phyloP scores from a whole-genome alignment of 176 grass and related monocot genomes.

The Elaeis guineensis region DNA sequence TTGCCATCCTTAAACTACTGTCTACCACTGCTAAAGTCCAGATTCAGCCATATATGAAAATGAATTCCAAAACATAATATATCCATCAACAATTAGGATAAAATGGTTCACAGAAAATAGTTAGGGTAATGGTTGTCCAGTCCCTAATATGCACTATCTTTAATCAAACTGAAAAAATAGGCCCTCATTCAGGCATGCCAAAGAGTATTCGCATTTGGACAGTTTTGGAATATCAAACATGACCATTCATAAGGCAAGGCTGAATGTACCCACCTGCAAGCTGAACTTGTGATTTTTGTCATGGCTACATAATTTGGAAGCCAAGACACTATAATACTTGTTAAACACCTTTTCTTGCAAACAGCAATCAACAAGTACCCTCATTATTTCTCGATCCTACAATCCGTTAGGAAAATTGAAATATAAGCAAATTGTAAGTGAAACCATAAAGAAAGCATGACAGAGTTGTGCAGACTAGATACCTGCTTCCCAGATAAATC shows the following conservation, averaged over 20 bases:
- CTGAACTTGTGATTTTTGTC: constrained; percentile 97
- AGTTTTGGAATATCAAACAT: background rate
- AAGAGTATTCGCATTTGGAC: too few species aligned
- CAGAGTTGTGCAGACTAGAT: background rate
- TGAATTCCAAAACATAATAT: too few species aligned
- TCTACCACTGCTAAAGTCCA: too few species aligned
- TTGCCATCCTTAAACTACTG: too few species aligned
- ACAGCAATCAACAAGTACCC: constrained; percentile 93
- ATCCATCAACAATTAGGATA: too few species aligned
- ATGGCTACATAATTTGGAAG: constrained; percentile 82
- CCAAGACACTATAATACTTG: constrained; percentile 77
- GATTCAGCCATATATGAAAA: too few species aligned
- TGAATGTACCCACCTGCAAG: constrained; percentile 41
- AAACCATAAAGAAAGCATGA: background rate
- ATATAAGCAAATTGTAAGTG: constrained; percentile 8
- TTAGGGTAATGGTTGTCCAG: too few species aligned
- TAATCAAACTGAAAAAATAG: too few species aligned
- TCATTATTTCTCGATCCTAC: constrained; percentile 90
- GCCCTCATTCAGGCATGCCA: too few species aligned
- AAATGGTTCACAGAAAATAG: too few species aligned
- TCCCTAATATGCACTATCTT: too few species aligned
- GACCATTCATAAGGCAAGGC: background rate
- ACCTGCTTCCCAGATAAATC: constrained; percentile 87
- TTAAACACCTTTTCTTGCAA: constrained; percentile 94
- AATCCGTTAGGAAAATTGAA: constrained; percentile 1